phyloP scores from a whole-genome alignment of 306 rosid genomes.

The Echinosophora koreensis region DNA sequence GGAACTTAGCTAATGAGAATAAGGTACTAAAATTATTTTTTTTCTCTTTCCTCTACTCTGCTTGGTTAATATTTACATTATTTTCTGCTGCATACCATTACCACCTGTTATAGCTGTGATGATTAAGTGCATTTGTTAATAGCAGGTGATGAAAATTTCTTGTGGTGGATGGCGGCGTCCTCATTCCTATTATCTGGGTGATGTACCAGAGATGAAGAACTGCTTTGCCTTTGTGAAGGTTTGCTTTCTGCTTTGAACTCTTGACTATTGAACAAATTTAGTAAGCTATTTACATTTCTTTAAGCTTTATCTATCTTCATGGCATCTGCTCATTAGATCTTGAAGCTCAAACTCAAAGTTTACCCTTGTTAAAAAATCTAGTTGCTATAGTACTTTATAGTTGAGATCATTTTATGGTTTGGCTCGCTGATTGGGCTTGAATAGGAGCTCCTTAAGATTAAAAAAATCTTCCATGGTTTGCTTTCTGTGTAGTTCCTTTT shows the following conservation, averaged over 20 bases:
- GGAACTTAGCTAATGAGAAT: constrained; percentile 82
- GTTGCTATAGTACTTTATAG: not conserved
- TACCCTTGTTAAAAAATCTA: constrained; percentile 4
- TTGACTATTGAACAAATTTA: constrained; percentile 9
- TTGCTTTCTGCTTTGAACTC: constrained; percentile 37
- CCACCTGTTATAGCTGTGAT: constrained; percentile 35
- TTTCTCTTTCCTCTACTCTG: constrained; percentile 33
- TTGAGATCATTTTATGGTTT: constrained; percentile 23
- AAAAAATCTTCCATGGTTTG: too few species aligned
- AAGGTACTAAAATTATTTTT: constrained; percentile 60
- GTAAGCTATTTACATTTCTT: constrained; percentile 26
- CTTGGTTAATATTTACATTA: constrained; percentile 1
- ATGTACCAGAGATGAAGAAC: constrained; percentile 78
- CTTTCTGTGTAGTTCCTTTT: not conserved
- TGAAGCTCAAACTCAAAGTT: constrained; percentile 10
- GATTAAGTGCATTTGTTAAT: constrained; percentile 31
- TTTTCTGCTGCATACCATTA: constrained; percentile 25
- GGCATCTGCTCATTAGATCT: constrained; percentile 19
- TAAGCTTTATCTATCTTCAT: constrained; percentile 24
- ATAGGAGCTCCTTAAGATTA: not conserved
- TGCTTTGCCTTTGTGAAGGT: constrained; percentile 98
- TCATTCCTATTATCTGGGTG: constrained; percentile 88
- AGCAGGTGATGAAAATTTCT: constrained; percentile 81
- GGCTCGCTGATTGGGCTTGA: constrained; percentile 6
- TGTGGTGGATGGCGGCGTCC: constrained; percentile 99